Base-by-base conservation (phyloP, 306 rosid species). In the Rosa multiflora region DNA sequence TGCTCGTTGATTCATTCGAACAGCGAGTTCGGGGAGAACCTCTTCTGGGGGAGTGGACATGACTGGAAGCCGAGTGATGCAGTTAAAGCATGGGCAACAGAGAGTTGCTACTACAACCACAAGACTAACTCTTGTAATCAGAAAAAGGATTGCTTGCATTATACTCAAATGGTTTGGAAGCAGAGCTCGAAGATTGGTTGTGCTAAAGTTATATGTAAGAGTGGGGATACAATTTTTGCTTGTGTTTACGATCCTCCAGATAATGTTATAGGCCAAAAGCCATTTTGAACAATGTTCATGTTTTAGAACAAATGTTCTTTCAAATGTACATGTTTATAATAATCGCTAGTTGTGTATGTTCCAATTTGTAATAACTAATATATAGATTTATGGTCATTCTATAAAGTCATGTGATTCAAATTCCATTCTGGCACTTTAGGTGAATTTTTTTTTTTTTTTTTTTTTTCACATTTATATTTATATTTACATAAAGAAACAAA, bases 151-250 rank as follows among this genome's bases (percentile, higher is more conserved):
- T 83, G 86, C 61, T 74, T 74, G 46, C 86, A 78, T 53, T 83
- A 78, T 70, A 83, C 82, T 7, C 82, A 78, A 56, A 82, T 83
- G 15, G 79, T 83, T 68, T 83, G 86, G 86, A 74, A 79, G 73
- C 52, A 52, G 3, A 78, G 59, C 46, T 49, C 10, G 43, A 67
- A 59, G 73, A 23, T 83, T 26, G 82, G 82, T 14, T 83, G 82
- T 15, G 82, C 86, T 17, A 83, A 67, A 21, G 73, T 83, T 15
- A 49, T n/a, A 37, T 83, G 86, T n/a, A 23, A 39, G 14, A 21
- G 74, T 70, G 67, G 79, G 49, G 86, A 78, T 62, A 78, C 79
- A 18, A 23, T 83, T 21, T 46, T 83, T 20, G 70, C 68, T 69
- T 83, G 86, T 49, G 72, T 67, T 63, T 78, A 78, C 68, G 82